phyloP scores from a whole-genome alignment of 768 basidiomycete species.

The Punctularia strigosozonata region DNA sequence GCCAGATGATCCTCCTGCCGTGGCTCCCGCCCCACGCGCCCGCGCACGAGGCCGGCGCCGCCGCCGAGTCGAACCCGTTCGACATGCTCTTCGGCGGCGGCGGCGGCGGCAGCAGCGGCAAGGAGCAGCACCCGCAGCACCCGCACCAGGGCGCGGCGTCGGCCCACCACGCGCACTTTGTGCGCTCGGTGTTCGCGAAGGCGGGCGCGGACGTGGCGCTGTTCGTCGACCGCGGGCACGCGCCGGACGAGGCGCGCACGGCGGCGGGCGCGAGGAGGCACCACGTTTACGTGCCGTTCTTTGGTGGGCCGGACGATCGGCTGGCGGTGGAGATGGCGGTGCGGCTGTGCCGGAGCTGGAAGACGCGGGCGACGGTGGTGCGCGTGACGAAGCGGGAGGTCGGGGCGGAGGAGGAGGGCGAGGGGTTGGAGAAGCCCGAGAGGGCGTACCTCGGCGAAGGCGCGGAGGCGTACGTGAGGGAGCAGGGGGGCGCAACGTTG shows the following conservation, averaged over 20 bases:
- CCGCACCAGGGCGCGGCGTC: too few species aligned
- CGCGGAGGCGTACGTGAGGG: slow-evolving; percentile 10
- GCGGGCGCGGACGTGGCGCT: slow-evolving; percentile 69
- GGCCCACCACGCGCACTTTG: slow-evolving; percentile 67
- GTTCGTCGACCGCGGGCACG: slow-evolving; percentile 58
- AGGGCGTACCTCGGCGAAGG: slow-evolving; percentile 15
- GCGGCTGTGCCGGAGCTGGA: slow-evolving; percentile 65
- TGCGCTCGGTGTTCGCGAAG: slow-evolving; percentile 68
- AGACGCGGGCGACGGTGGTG: slow-evolving; percentile 64
- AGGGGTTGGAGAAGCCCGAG: slow-evolving; percentile 13
- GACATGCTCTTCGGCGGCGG: slow-evolving; percentile 43
- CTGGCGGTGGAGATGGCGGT: slow-evolving; percentile 75
- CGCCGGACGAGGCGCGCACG: slow-evolving; percentile 12
- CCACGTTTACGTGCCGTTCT: slow-evolving; percentile 82
- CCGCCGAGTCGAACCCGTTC: slow-evolving; percentile 47
- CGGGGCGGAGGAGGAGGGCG: slow-evolving; percentile 9
- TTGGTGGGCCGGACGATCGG: slow-evolving; percentile 90
- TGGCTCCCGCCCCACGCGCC: slow-evolving; percentile 45
- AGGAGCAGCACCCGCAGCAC: too few species aligned
- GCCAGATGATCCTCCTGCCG: slow-evolving; percentile 74
- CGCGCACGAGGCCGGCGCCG: slow-evolving; percentile 8
- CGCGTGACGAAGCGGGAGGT: slow-evolving; percentile 43
- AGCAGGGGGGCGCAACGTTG: slow-evolving; percentile 24
- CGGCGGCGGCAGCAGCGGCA: slow-evolving; percentile 14
- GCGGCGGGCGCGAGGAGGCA: slow-evolving; percentile 23